These are phyloP conservation scores for Cladophialophora immunda DNA, from an alignment of 2,329 filamentous ascomycete species.

Conservation along the genomic window DNA sequence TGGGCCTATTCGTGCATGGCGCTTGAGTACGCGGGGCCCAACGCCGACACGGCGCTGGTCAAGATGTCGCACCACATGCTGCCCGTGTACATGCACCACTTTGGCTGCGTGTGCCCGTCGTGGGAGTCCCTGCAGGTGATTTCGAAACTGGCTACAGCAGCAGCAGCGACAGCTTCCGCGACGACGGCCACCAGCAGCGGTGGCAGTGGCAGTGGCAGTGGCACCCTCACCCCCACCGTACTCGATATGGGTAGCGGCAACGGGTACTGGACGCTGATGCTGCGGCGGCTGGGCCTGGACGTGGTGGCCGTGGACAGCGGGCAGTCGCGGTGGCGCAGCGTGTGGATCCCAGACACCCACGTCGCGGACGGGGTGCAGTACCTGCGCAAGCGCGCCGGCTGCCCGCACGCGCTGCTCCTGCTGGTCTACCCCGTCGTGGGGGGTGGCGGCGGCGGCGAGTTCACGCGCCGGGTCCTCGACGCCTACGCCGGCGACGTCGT, in stretches of 20 bases:
- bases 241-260: slow-evolving; percentile 76
- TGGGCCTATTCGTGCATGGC: slow-evolving; percentile 71
- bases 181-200: too few relatives aligned
- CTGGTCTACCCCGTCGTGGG: slow-evolving; percentile 78
- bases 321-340: slow-evolving; percentile 72
- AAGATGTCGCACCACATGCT: slow-evolving; percentile 72
- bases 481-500: slow-evolving; percentile 71
- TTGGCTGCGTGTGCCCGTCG: slow-evolving; percentile 75
- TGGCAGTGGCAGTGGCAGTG: too few relatives aligned
- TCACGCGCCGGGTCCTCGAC: slow-evolving; percentile 69
- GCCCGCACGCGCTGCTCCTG: slow-evolving; percentile 67
- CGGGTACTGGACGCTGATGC: slow-evolving; percentile 79
- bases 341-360: slow-evolving; percentile 74
- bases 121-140: slow-evolving; percentile 72
- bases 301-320: slow-evolving; percentile 72
- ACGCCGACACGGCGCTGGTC: slow-evolving; percentile 62
- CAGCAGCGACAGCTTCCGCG: not conserved
- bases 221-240: slow-evolving; percentile 54
- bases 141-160: slow-evolving; percentile 60
- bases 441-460: slow-evolving; percentile 66
- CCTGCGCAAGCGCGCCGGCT: slow-evolving; percentile 60
- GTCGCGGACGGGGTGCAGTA: slow-evolving; percentile 68
- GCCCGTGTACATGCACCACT: slow-evolving; percentile 80
- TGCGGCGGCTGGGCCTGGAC: slow-evolving; percentile 65
- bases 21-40: slow-evolving; percentile 69